phyloP scores from a whole-genome alignment of 1,284 basidiomycete species.

The Tylopilus sp. region DNA sequence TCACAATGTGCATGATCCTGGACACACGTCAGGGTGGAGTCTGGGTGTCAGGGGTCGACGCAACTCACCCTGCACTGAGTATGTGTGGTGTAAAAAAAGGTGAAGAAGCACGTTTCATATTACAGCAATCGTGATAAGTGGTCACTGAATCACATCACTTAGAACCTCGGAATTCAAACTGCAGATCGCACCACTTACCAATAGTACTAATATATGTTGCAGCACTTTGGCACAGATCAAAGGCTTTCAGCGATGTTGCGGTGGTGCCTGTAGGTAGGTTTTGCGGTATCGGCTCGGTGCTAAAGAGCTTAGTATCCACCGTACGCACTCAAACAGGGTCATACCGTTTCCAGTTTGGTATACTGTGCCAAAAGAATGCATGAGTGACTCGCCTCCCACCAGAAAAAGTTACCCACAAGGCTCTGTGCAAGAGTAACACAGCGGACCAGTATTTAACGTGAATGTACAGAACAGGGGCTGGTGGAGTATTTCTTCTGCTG shows the following conservation, averaged over 20 bases:
- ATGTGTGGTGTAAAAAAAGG: constrained; percentile 74
- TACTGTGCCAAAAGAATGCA: constrained; percentile 36
- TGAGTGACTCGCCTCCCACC: constrained; percentile 4
- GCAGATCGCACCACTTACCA: constrained; percentile 38
- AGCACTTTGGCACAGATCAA: constrained; percentile 74
- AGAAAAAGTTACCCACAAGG: constrained; percentile 59
- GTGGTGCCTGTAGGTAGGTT: constrained; percentile 38
- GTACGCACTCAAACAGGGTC: constrained; percentile 1
- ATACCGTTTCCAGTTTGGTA: constrained; percentile 66
- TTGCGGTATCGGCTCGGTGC: constrained; percentile 41
- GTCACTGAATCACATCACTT: constrained; percentile 42
- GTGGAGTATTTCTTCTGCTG: constrained; percentile 48
- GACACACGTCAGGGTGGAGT: constrained; percentile 11
- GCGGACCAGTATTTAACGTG: constrained; percentile 79
- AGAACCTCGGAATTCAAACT: background rate
- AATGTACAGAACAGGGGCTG: constrained; percentile 66
- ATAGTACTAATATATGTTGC: constrained; percentile 72
- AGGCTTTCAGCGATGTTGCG: constrained; percentile 51
- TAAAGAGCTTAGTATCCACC: constrained; percentile 20
- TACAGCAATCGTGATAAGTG: constrained; percentile 57
- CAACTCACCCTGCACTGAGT: constrained; percentile 67
- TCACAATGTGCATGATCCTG: constrained; percentile 81
- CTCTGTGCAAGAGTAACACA: constrained; percentile 73
- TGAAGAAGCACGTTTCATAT: constrained; percentile 58
- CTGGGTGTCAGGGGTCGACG: background rate